Percentiles rank a stretch among this genome's conserved stretches.
Conservation (phyloP, 23 red algal species). For the Gracilaria gracilis region DNA sequence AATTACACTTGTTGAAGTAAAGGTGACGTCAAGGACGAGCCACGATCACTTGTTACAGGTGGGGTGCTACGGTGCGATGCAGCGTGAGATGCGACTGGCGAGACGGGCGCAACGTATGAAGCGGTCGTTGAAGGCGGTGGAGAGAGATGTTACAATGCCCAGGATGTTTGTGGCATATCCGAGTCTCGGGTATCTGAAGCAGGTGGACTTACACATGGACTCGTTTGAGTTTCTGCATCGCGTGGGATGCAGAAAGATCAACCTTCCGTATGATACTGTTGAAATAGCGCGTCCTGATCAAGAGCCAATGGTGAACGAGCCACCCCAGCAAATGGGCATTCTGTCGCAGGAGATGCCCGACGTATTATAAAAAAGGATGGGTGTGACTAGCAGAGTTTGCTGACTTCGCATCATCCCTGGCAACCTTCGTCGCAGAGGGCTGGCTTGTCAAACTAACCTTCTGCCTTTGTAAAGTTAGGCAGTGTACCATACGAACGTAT, state of each 20-base stretch:
- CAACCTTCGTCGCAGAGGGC: too few relatives aligned
- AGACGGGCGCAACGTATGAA: not conserved
- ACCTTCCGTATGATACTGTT: not conserved
- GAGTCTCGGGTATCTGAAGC: not conserved
- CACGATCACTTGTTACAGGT: conserved; percentile 17
- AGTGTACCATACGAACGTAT: too few relatives aligned
- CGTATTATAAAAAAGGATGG: too few relatives aligned
- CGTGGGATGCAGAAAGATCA: conserved; percentile 25
- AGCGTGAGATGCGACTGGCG: not conserved
- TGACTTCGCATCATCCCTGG: too few relatives aligned
- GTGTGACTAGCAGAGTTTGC: too few relatives aligned
- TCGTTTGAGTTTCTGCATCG: conserved; percentile 41
- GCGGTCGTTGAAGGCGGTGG: not conserved
- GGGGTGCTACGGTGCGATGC: conserved; percentile 25
- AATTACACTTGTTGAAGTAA: conserved; percentile 22
- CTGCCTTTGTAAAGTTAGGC: too few relatives aligned
- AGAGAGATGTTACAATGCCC: not conserved
- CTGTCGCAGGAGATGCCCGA: not conserved
- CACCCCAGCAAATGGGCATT: too few relatives aligned
- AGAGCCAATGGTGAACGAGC: too few relatives aligned
- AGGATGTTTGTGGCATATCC: conserved; percentile 17
- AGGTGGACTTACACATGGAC: not conserved
- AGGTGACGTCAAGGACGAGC: not conserved
- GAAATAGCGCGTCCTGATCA: too few relatives aligned
- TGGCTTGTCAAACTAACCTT: too few relatives aligned